Base-by-base conservation (phyloP, 2,329 filamentous ascomycete genomes). In the Juglanconis oblonga region DNA sequence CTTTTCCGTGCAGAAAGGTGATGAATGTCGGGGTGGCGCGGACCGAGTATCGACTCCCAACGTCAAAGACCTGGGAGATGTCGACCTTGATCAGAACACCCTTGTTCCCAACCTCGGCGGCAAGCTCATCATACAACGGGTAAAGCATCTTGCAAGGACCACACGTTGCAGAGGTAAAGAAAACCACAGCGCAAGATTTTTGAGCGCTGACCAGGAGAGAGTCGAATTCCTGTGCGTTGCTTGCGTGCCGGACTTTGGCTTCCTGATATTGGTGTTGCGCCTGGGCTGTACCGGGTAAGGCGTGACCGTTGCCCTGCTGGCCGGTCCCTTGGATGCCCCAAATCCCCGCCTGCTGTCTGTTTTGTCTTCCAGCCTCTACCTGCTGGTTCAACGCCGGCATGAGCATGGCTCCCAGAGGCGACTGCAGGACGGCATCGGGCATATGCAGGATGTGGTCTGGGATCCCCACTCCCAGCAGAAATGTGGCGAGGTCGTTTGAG, bases 91-190 rank as follows among this genome's bases (percentile, higher is more conserved):
- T 87, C 52, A 97, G 82, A 0, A 85, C 77, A 3, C 86, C 87
- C 66, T 87, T 87, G 36, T 83, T 76, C 1, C 84, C 87, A 33
- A 87, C 81, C 70, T 96, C 89, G 32, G 83, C 84, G 1, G 93
- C 92, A 0, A 97, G 79, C 64, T 91, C 81, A 62, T 96, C 89
- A 68, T 91, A 98, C 0, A 88, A 75, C 1, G 93, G 91, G 68
- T 97, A 96, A 2, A 94, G 82, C 14, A 86, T 76, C 72, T 90
- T 94, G 81, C 94, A 97, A 0, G 93, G 92, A 1, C 86, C 83
- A 70, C 93, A 97, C 2, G 88, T 95, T 2, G 89, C 85, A 3
- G 91, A 96, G 0, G 94, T 97, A 76, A 98, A 98, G 79, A 97
- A 97, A 59, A 97, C 82, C 42, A 94, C 84, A 0, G 91, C 91